phyloP scores from a whole-genome alignment of 202 grass and related monocot species.

The Dendrocalamus latiflorus region DNA sequence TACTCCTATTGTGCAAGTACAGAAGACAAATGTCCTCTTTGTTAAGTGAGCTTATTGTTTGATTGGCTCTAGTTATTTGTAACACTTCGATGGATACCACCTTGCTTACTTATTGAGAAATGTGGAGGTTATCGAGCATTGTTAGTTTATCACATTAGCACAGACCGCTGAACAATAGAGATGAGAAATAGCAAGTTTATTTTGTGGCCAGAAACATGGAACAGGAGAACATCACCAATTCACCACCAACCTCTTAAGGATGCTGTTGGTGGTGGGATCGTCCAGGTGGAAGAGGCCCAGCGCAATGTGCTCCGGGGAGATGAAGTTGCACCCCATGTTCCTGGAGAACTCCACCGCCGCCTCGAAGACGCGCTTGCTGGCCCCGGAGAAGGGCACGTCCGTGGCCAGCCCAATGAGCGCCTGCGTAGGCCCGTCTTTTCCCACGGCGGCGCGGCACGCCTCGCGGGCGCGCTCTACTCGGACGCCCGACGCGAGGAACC shows the following conservation, averaged over 20 bases:
- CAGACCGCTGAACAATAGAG: background rate
- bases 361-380: conserved; percentile 78
- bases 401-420: conserved; percentile 36
- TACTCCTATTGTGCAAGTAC: background rate
- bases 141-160: background rate
- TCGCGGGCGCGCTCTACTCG: conserved; percentile 77
- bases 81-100: background rate
- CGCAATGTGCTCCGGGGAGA: conserved; percentile 83
- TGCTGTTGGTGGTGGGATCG: conserved; percentile 55
- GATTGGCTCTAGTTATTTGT: background rate
- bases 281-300: conserved; percentile 71
- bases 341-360: conserved; percentile 63
- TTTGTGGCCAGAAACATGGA: background rate
- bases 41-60: background rate
- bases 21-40: background rate
- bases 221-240: background rate
- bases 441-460: conserved; percentile 40
- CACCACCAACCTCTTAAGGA: conserved; percentile 66
- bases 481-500: conserved; percentile 71
- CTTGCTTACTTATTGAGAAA: background rate
- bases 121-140: background rate
- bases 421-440: conserved; percentile 5
- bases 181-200: background rate
- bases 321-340: conserved; percentile 79
- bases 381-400: conserved; percentile 65